A percentile compares a stretch with the other conserved stretches of the same genome.
Conservation (phyloP, 1,284 basidiomycete species). For the Cryptococcus hybrid region DNA sequence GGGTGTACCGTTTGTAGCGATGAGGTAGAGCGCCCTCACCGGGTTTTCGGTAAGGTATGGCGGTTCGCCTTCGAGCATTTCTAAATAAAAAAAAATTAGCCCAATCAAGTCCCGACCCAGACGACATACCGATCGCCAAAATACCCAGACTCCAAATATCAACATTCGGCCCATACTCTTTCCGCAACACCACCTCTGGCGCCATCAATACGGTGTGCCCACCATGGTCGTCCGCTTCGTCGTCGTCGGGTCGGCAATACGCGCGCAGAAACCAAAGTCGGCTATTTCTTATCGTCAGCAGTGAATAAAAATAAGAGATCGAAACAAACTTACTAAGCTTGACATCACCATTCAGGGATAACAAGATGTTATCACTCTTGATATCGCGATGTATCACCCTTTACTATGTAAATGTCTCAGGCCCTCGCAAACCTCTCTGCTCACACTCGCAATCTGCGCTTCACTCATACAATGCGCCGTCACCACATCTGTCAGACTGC, state of each 20-base stretch:
- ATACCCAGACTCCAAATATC: conserved; percentile 99
- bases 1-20: conserved; percentile 98
- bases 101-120: not conserved
- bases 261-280: conserved; percentile 98
- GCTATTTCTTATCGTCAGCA: conserved; percentile 55
- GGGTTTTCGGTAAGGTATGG: conserved; percentile 98
- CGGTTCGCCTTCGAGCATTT: conserved; percentile 99
- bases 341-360: conserved; percentile 91
- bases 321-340: conserved; percentile 69
- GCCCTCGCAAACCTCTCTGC: conserved; percentile 84
- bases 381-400: conserved; percentile 96
- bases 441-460: conserved; percentile 91
- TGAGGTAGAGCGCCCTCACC: conserved; percentile 90
- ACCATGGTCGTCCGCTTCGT: conserved; percentile 99
- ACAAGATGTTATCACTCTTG: conserved; percentile 94
- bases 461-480: conserved; percentile 94
- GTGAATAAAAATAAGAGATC: not conserved
- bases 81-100: conserved; percentile 51
- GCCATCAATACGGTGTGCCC: conserved; percentile 99
- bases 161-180: conserved; percentile 98
- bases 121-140: conserved; percentile 85
- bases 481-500: conserved; percentile 87
- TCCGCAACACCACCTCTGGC: conserved; percentile 95
- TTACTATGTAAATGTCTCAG: conserved; percentile 89
- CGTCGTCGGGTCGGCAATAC: conserved; percentile 84